Percentiles rank a stretch among this genome's conserved stretches.
Conservation (phyloP, 495 filamentous ascomycete species). For the Polyplosphaeria fusca region DNA sequence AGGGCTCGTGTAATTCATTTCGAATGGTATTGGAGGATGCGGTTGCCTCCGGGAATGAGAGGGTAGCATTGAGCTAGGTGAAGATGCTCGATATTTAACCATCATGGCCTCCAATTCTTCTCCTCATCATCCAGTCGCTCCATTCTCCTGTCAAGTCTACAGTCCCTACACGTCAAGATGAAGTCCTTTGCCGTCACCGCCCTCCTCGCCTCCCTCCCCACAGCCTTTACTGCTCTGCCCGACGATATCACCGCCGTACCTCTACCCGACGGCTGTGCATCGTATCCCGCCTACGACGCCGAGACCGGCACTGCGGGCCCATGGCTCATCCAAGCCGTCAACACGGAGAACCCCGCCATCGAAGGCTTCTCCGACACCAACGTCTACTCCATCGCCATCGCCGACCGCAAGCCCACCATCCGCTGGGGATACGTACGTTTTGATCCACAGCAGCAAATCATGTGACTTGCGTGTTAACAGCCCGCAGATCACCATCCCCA, state of each 20-base stretch:
- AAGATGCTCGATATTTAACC: too few species aligned
- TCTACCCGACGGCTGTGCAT: constrained; percentile 34
- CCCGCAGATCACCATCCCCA: constrained; percentile 11
- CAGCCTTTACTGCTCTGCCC: constrained; percentile 25
- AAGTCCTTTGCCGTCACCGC: constrained; percentile 7
- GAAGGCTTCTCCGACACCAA: constrained; percentile 37
- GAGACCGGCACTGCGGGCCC: constrained; percentile 36
- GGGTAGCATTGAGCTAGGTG: background rate
- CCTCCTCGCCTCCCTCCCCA: constrained; percentile 24
- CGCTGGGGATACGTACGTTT: constrained; percentile 36
- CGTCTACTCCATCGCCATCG: constrained; percentile 8
- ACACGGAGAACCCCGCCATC: constrained; percentile 36
- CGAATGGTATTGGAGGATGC: background rate
- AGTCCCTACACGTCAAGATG: too few species aligned
- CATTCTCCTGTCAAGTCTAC: too few species aligned
- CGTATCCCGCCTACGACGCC: constrained; percentile 35
- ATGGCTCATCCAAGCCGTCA: constrained; percentile 33
- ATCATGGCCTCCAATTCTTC: too few species aligned
- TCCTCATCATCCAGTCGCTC: too few species aligned
- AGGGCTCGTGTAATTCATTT: background rate
- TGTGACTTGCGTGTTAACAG: background rate
- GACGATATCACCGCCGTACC: constrained; percentile 33
- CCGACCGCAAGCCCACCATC: constrained; percentile 6
- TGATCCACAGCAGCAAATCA: background rate
- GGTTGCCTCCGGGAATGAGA: background rate